These are phyloP conservation scores for Candida mesenterica DNA, from an alignment of 1,139 yeast genomes.

Conservation along the genomic window DNA sequence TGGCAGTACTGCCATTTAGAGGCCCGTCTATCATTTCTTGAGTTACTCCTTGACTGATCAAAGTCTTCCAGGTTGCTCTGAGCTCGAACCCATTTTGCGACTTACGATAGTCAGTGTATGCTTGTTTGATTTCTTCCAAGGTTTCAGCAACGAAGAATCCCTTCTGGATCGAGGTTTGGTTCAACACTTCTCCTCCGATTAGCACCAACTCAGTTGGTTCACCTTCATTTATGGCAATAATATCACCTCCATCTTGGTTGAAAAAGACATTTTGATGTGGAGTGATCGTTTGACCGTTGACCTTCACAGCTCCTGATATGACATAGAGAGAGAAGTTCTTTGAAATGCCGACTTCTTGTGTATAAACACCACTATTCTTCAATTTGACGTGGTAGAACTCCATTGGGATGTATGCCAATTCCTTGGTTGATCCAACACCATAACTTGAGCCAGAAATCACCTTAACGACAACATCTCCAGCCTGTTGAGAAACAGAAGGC, in stretches of 20 bases:
- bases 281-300: slow-evolving; percentile 38
- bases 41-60: slow-evolving; percentile 62
- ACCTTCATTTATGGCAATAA: slow-evolving; percentile 39
- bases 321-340: slow-evolving; percentile 76
- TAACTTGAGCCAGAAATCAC: slow-evolving; percentile 78
- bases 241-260: slow-evolving; percentile 59
- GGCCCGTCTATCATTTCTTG: slow-evolving; percentile 43
- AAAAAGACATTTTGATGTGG: slow-evolving; percentile 61
- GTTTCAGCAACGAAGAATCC: slow-evolving; percentile 86
- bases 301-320: slow-evolving; percentile 57
- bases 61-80: slow-evolving; percentile 65
- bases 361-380: slow-evolving; percentile 66
- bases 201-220: slow-evolving; percentile 56
- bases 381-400: slow-evolving; percentile 69
- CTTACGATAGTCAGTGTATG: slow-evolving; percentile 64
- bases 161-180: slow-evolving; percentile 80
- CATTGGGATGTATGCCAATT: slow-evolving; percentile 83
- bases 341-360: slow-evolving; percentile 58
- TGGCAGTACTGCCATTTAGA: slow-evolving; percentile 34
- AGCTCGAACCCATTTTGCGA: slow-evolving; percentile 74
- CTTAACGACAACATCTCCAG: slow-evolving; percentile 64
- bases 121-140: slow-evolving; percentile 34
- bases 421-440: slow-evolving; percentile 71
- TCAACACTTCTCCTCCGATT: slow-evolving; percentile 73
- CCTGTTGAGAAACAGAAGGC: slow-evolving; percentile 61